Percentiles rank a stretch among this genome's conserved stretches.
Evolutionary conservation across 1,284 basidiomycete genomes (phyloP).

Genomic region (Acaromyces ingoldii): DNA sequence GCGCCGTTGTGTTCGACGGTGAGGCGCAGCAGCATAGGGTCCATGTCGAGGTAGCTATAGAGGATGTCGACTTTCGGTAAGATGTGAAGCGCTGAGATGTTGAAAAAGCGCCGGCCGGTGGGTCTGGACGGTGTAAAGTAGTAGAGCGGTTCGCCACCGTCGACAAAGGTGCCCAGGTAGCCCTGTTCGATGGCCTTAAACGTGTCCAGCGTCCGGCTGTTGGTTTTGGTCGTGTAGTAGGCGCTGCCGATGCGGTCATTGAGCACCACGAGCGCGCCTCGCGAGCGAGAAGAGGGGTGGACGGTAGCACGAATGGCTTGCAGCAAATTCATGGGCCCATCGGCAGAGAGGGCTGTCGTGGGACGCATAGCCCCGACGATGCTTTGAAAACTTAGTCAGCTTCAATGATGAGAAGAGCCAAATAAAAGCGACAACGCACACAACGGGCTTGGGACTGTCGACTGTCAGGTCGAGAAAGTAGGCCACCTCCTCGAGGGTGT

Average conservation of each 20-base stretch:
- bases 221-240: slow-evolving; percentile 44
- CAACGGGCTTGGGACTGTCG: slow-evolving; percentile 42
- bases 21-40: slow-evolving; percentile 18
- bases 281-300: slow-evolving; percentile 22
- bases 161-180: slow-evolving; percentile 29
- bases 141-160: slow-evolving; percentile 5
- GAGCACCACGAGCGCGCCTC: slow-evolving; percentile 44
- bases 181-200: slow-evolving; percentile 47
- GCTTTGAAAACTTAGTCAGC: not conserved
- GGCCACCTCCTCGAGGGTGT: slow-evolving; percentile 49
- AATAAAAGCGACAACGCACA: no score
- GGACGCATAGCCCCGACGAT: slow-evolving; percentile 52
- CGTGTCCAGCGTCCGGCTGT: slow-evolving; percentile 40
- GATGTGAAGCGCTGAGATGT: slow-evolving; percentile 17
- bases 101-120: slow-evolving; percentile 14
- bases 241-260: slow-evolving; percentile 49
- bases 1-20: slow-evolving; percentile 33
- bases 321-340: slow-evolving; percentile 48
- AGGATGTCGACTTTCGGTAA: slow-evolving; percentile 41
- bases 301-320: slow-evolving; percentile 40
- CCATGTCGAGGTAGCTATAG: slow-evolving; percentile 20
- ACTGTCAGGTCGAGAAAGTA: slow-evolving; percentile 33
- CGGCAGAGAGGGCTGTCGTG: slow-evolving; percentile 39
- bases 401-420: no score
- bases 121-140: not conserved